A percentile compares a stretch with the other conserved stretches of the same genome.
Evolutionary conservation across 192 early-diverging fungal species (phyloP).

Genomic region (Backusella australiensis): DNA sequence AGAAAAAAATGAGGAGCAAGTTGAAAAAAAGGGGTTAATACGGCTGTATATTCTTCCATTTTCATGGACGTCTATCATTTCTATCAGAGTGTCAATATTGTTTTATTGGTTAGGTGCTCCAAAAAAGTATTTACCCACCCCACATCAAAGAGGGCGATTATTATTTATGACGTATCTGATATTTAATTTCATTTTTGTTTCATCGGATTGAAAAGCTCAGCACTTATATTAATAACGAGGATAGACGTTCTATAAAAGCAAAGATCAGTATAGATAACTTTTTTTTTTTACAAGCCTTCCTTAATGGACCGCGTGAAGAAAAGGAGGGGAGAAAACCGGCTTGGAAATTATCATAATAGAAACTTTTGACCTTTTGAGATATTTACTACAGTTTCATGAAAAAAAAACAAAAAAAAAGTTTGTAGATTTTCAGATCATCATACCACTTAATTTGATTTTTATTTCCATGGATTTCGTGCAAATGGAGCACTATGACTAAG

Average conservation of each 20-base stretch:
- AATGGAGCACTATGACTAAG: not conserved
- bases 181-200: not conserved
- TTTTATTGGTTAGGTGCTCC: not conserved
- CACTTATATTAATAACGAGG: too few relatives aligned
- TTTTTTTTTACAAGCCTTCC: too few relatives aligned
- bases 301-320: too few relatives aligned
- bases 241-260: too few relatives aligned
- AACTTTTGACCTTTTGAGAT: not conserved
- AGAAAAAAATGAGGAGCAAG: not conserved
- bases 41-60: not conserved
- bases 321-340: too few relatives aligned
- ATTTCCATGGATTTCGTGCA: not conserved
- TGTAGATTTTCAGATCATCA: not conserved
- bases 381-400: not conserved
- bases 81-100: not conserved
- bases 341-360: not conserved
- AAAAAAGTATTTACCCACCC: not conserved
- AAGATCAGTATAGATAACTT: too few relatives aligned
- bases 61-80: not conserved
- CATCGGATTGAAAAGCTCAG: not conserved
- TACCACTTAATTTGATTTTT: not conserved
- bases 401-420: not conserved
- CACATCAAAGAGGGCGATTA: not conserved
- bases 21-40: not conserved
- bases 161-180: not conserved